Percentiles rank a stretch among this genome's conserved stretches.
These are phyloP conservation scores for Cytospora piceae DNA, from an alignment of 2,329 filamentous ascomycete genomes.

Conservation along the genomic window DNA sequence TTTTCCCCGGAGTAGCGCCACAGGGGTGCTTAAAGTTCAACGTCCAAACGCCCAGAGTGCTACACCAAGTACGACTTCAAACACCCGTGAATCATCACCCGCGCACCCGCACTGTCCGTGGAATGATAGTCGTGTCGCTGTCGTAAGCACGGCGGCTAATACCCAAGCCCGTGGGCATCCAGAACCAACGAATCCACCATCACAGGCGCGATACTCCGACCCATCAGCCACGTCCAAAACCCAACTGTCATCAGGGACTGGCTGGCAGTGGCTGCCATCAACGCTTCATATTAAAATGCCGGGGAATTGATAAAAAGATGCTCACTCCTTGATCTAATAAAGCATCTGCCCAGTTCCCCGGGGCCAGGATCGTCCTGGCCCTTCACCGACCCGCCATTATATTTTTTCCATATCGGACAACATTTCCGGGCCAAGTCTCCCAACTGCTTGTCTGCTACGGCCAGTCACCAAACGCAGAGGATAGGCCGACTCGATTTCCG, in stretches of 20 bases:
- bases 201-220: slow-evolving; percentile 5
- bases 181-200: slow-evolving; percentile 9
- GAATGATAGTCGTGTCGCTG: not conserved
- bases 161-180: slow-evolving; percentile 8
- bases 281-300: not conserved
- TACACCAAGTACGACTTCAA: too few species aligned
- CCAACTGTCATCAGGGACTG: slow-evolving; percentile 13
- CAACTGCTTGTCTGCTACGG: not conserved
- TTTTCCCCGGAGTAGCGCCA: not conserved
- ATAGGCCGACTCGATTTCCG: not conserved
- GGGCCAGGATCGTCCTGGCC: slow-evolving; percentile 10
- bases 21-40: not conserved
- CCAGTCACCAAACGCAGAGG: not conserved
- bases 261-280: slow-evolving; percentile 14
- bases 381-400: slow-evolving; percentile 13
- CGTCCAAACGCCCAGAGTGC: not conserved
- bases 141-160: slow-evolving; percentile 10
- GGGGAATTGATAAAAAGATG: not conserved
- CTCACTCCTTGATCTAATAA: slow-evolving; percentile 13
- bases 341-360: not conserved
- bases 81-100: not conserved
- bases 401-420: slow-evolving; percentile 4
- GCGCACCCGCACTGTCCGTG: not conserved
- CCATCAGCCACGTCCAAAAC: slow-evolving; percentile 16
- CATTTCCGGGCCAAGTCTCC: not conserved